These are phyloP conservation scores for Ophiocordyceps polyrhachis-furcata DNA, from an alignment of 2,329 filamentous ascomycete genomes.

Conservation along the genomic window DNA sequence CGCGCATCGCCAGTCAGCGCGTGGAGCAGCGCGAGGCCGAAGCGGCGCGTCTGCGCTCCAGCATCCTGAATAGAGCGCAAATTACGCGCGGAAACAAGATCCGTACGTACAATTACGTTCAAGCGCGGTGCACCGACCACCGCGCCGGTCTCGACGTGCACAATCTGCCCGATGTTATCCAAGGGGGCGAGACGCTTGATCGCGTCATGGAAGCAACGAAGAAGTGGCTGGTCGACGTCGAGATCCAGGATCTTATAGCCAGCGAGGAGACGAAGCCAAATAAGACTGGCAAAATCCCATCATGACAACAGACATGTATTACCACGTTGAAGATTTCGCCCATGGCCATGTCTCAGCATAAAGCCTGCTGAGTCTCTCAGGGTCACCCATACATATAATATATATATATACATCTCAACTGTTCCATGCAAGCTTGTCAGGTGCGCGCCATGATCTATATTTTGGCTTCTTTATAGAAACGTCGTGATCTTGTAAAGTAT, in stretches of 20 bases:
- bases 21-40: conserved; percentile 74
- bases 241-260: conserved; percentile 53
- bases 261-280: conserved; percentile 29
- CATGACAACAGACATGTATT: background rate
- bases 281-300: background rate
- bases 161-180: conserved; percentile 63
- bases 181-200: conserved; percentile 52
- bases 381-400: too few species aligned
- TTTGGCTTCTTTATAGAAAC: too few species aligned
- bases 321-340: too few species aligned
- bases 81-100: conserved; percentile 90
- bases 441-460: too few species aligned
- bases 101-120: conserved; percentile 66
- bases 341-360: too few species aligned
- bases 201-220: conserved; percentile 61
- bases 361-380: too few species aligned
- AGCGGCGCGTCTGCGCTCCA: conserved; percentile 53
- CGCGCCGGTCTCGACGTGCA: conserved; percentile 62
- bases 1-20: conserved; percentile 60
- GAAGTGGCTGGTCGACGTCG: conserved; percentile 55
- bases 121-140: conserved; percentile 74
- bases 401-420: too few species aligned
- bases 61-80: conserved; percentile 58
- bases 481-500: too few species aligned
- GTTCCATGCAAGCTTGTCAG: too few species aligned